Evolutionary conservation across 305 asterid genomes (phyloP).

Genomic region (Solanum chacoense): DNA sequence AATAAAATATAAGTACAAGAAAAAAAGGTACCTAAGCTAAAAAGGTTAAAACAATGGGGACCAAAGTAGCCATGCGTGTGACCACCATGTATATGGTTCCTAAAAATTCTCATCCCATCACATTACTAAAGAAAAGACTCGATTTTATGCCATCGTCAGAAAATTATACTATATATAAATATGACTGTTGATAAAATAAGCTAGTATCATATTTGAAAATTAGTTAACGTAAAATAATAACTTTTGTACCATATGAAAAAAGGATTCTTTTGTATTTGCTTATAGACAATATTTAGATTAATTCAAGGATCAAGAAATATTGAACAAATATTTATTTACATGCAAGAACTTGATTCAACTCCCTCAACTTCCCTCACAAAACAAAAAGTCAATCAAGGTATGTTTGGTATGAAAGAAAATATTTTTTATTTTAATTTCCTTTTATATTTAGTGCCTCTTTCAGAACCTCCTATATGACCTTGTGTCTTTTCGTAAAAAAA

Average conservation of each 20-base stretch:
- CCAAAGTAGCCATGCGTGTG: conserved; percentile 80
- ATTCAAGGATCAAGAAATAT: neutral
- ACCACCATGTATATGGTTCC: conserved; percentile 38
- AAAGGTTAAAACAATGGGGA: conserved; percentile 31
- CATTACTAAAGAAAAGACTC: neutral
- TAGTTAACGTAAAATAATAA: neutral
- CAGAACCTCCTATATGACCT: neutral
- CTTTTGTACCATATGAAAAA: neutral
- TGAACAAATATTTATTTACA: neutral
- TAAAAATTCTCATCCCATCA: neutral
- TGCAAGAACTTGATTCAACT: neutral
- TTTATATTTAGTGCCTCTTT: neutral
- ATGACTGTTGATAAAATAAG: neutral
- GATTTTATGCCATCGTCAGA: neutral
- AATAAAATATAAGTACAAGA: neutral
- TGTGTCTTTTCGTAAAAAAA: neutral
- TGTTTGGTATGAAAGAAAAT: neutral
- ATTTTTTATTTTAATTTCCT: neutral
- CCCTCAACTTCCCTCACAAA: neutral
- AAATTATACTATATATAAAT: neutral
- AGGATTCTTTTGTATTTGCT: neutral
- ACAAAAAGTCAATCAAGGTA: neutral
- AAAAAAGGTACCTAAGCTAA: neutral
- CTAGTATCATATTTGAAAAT: neutral
- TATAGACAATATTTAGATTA: neutral